Conservation (phyloP, 129 eudicot species). For the Smallanthus sonchifolius region DNA sequence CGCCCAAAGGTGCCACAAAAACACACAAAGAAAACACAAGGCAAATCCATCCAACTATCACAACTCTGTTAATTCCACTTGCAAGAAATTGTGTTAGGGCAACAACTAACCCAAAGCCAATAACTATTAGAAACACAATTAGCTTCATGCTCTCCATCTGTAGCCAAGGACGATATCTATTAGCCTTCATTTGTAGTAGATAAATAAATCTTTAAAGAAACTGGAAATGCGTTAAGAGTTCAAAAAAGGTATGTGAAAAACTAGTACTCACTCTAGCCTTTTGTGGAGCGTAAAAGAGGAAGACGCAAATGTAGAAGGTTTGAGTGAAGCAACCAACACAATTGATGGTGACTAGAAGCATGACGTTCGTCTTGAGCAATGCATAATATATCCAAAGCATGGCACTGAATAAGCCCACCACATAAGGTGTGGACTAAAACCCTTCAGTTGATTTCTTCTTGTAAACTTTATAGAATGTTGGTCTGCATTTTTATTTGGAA, state of each 20-base stretch:
- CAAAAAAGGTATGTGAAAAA: background rate
- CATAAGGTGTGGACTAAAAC: constrained; percentile 54
- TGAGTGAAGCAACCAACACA: constrained; percentile 56
- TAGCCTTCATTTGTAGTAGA: background rate
- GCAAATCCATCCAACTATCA: constrained; percentile 77
- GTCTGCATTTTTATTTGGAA: background rate
- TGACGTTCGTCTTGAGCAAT: constrained; percentile 27
- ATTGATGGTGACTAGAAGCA: constrained; percentile 66
- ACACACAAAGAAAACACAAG: constrained; percentile 67
- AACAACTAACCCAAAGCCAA: constrained; percentile 54
- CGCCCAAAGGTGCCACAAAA: constrained; percentile 65
- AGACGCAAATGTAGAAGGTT: constrained; percentile 23
- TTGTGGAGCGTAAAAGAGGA: background rate
- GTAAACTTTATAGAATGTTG: background rate
- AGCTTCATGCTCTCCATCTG: constrained; percentile 59
- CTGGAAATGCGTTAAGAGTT: background rate
- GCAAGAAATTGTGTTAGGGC: constrained; percentile 42
- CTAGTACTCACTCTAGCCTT: constrained; percentile 16
- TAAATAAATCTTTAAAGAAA: background rate
- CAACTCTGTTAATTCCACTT: constrained; percentile 31
- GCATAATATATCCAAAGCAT: constrained; percentile 49
- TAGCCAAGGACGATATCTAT: background rate
- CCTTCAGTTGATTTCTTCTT: constrained; percentile 4
- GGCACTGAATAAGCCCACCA: constrained; percentile 61
- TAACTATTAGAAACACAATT: constrained; percentile 30